Evolutionary conservation across 1,284 basidiomycete genomes (phyloP), one percentile per base, ranked within the genome.

Genomic region (Cerrena zonata): DNA sequence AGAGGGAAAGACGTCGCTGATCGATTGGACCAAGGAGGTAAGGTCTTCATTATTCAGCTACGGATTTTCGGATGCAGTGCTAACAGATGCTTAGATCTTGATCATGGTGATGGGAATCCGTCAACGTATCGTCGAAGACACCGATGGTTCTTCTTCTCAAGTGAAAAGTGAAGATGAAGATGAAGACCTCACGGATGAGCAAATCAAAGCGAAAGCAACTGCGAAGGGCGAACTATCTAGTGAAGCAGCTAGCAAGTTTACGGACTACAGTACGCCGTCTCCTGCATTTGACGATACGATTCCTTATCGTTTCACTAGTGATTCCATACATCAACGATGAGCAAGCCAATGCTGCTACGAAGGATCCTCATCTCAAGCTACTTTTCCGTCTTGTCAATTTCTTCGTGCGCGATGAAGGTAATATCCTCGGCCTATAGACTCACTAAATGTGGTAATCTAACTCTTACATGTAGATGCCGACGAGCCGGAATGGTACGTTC

Each of bases 21-120:
- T 95, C 36, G 77, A 84, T 51, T 93, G 91, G 89, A 77, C 85
- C 45, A 84, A 84, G 58, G 80, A 89, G 64, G 91, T 91, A 63
- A 64, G 11, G 27, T 39, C 46, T 18, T 21, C 34, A n/a, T n/a
- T n/a, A n/a, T n/a, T n/a, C n/a, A n/a, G n/a, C n/a, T n/a, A n/a
- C n/a, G n/a, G n/a, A n/a, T n/a, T n/a, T n/a, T n/a, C n/a, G n/a
- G n/a, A n/a, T n/a, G n/a, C n/a, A n/a, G n/a, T n/a, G n/a, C n/a
- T n/a, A n/a, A n/a, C n/a, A n/a, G n/a, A n/a, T n/a, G n/a, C n/a
- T n/a, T 52, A 94, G 91, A 82, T 87, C 50, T 70, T 94, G 40
- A 69, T 71, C 18, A 64, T 84, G 49, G 86, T 84, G 25, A 80
- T 86, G 45, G 78, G 77, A 10, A 76, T 83, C 52, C 77, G 91